Evolutionary conservation across 2,329 filamentous ascomycete genomes (phyloP).

Genomic region (Ampelomyces quisqualis): DNA sequence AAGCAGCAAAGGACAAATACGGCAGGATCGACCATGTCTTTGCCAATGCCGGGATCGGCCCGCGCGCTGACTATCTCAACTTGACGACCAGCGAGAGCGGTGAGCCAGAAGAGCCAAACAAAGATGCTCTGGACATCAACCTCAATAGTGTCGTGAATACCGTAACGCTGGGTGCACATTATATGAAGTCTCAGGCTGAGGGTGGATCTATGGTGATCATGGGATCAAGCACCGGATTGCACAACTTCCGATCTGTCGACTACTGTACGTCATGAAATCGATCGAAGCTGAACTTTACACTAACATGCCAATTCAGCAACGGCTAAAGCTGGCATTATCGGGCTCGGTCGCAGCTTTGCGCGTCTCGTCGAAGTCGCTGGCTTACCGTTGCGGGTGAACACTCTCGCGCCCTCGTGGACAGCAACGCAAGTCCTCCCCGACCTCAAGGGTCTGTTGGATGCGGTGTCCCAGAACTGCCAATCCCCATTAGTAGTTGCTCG

Average conservation of each 20-base stretch:
- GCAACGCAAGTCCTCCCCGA: conserved; percentile 52
- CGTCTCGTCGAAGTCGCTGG: conserved; percentile 40
- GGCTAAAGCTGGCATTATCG: conserved; percentile 58
- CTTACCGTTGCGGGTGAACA: conserved; percentile 58
- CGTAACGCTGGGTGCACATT: conserved; percentile 51
- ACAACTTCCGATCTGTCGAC: conserved; percentile 54
- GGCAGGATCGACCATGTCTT: conserved; percentile 52
- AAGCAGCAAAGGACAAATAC: conserved; percentile 48
- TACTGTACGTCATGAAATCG: conserved; percentile 47
- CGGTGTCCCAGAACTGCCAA: conserved; percentile 44
- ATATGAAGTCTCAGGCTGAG: conserved; percentile 52
- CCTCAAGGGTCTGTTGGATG: conserved; percentile 45
- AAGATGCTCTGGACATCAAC: conserved; percentile 52
- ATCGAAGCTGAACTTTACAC: not conserved
- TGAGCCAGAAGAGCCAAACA: conserved; percentile 50
- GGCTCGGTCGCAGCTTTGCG: conserved; percentile 53
- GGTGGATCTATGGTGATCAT: conserved; percentile 59
- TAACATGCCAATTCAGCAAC: conserved; percentile 40
- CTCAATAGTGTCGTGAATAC: conserved; percentile 55
- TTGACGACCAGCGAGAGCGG: conserved; percentile 54
- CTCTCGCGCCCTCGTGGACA: conserved; percentile 59
- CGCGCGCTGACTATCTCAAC: conserved; percentile 51
- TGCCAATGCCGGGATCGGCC: conserved; percentile 58
- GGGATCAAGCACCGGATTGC: conserved; percentile 54
- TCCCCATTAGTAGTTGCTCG: conserved; percentile 51